Evolutionary conservation across 2,329 filamentous ascomycete genomes (phyloP).

Genomic region (Venturia oleaginea): DNA sequence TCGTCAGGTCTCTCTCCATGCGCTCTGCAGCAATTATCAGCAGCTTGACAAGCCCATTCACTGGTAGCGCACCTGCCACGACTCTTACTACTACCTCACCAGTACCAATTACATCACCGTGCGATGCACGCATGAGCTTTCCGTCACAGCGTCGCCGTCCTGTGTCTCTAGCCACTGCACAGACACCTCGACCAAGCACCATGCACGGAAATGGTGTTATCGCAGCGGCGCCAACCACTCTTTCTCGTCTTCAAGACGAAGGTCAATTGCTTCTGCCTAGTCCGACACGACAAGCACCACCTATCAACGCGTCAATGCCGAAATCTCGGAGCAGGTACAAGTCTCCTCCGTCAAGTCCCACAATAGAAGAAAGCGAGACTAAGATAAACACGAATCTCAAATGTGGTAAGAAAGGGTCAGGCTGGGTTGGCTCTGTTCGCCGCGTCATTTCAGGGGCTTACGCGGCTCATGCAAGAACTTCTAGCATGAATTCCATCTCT

Average conservation of each 20-base stretch:
- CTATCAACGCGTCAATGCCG: not conserved
- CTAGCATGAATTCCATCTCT: not conserved
- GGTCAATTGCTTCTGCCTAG: conserved; percentile 43
- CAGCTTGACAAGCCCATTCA: conserved; percentile 24
- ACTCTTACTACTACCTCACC: conserved; percentile 19
- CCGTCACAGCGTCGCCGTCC: conserved; percentile 9
- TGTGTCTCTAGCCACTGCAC: not conserved
- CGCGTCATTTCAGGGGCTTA: conserved; percentile 39
- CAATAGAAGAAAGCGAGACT: not conserved
- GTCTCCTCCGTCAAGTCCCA: conserved; percentile 27
- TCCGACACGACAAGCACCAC: conserved; percentile 18
- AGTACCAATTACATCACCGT: not conserved
- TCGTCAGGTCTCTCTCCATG: conserved; percentile 35
- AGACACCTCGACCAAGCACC: not conserved
- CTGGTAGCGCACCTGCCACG: conserved; percentile 20
- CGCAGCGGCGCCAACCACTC: conserved; percentile 40
- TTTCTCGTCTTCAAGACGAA: conserved; percentile 42
- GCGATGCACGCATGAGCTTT: conserved; percentile 1
- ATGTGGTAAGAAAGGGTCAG: conserved; percentile 26
- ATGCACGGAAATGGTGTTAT: conserved; percentile 34
- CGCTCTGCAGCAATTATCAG: conserved; percentile 33
- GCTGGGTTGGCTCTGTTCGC: conserved; percentile 60
- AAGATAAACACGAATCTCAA: not conserved
- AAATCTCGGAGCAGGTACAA: conserved; percentile 15
- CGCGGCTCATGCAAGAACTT: not conserved